phyloP scores from a whole-genome alignment of 2,329 filamentous ascomycete species.

The Emericellopsis atlantica region DNA sequence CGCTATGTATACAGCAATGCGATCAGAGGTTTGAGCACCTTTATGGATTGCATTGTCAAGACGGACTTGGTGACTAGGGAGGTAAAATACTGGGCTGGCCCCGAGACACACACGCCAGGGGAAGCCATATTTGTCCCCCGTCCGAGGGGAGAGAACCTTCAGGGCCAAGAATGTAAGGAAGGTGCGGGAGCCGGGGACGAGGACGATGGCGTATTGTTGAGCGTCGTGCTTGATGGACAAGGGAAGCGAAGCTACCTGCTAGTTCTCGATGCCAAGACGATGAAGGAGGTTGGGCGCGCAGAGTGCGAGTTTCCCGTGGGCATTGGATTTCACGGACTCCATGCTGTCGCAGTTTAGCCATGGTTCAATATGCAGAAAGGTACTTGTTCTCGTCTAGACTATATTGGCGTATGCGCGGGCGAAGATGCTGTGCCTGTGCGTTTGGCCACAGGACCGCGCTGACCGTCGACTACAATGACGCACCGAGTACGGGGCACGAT shows the following conservation, averaged over 20 bases:
- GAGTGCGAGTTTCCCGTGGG: slow-evolving; percentile 47
- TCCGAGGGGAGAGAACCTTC: slow-evolving; percentile 13
- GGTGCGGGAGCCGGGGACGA: slow-evolving; percentile 29
- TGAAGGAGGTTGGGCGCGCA: slow-evolving; percentile 53
- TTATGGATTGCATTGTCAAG: slow-evolving; percentile 53
- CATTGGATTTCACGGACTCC: slow-evolving; percentile 53
- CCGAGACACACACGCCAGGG: slow-evolving; percentile 49
- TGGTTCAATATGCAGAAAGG: no score
- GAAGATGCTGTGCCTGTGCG: no score
- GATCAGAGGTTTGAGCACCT: slow-evolving; percentile 43
- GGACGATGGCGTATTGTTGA: slow-evolving; percentile 51
- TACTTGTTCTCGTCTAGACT: no score
- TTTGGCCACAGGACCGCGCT: no score
- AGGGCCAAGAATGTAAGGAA: no score
- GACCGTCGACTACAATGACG: no score
- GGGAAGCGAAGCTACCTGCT: slow-evolving; percentile 49
- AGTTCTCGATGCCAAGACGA: slow-evolving; percentile 47
- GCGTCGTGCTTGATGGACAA: slow-evolving; percentile 51
- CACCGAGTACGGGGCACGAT: neutral
- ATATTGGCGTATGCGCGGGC: no score
- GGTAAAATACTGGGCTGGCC: slow-evolving; percentile 42
- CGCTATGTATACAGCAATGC: slow-evolving; percentile 49
- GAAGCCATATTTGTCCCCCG: slow-evolving; percentile 55
- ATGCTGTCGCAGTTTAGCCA: slow-evolving; percentile 14
- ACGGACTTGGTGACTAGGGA: slow-evolving; percentile 44